Evolutionary conservation across 2,329 filamentous ascomycete genomes (phyloP), one percentile per base, ranked within the genome.

Genomic region (Arthrobotrys pseudoclavata): DNA sequence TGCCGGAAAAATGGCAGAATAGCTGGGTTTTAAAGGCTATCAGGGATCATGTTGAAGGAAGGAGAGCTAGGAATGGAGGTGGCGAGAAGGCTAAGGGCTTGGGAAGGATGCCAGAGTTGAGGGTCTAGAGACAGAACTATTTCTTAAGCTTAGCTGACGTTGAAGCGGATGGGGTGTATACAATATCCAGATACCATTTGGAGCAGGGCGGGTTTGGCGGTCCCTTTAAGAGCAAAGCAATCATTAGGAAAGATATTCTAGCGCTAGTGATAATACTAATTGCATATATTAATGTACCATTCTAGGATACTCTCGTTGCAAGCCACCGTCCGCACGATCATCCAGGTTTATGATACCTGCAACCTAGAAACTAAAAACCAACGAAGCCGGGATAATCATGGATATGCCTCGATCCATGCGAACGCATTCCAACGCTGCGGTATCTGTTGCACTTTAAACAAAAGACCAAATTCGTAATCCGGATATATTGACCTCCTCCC

Each of bases 1-100:
- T 98, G 72, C 96, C 96, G 12, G 85, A 86, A 81, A 88, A 95
- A 79, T 99, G 96, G 96, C 89, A 87, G 84, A 90, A 91, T 79
- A 96, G 92, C 80, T 91, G 94, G 85, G 89, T 97, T 67, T 85
- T 99, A 81, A 84, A 83, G 26, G 85, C 96, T 86, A 83, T 99
- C 83, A 87, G 95, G 83, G 86, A 88, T 81, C 96, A 99, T 86
- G 96, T 98, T 29, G 88, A 89, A 81, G 86, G 88, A 79, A 87
- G 89, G 81, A 92, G 90, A 82, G 90, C 90, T 69, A 88, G 85
- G 40, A 24, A 29, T 13, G 89, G 87, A 81, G 87, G 84, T 83
- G 79, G 83, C 83, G 64, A 61, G 5, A 79, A 64, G 29, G 50
- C 71, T 20, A 68, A 71, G 42, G 74, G 74, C 12, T 62, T 77